Evolutionary conservation across 2,329 filamentous ascomycete species (phyloP).

Genomic region (Claviceps citrina): DNA sequence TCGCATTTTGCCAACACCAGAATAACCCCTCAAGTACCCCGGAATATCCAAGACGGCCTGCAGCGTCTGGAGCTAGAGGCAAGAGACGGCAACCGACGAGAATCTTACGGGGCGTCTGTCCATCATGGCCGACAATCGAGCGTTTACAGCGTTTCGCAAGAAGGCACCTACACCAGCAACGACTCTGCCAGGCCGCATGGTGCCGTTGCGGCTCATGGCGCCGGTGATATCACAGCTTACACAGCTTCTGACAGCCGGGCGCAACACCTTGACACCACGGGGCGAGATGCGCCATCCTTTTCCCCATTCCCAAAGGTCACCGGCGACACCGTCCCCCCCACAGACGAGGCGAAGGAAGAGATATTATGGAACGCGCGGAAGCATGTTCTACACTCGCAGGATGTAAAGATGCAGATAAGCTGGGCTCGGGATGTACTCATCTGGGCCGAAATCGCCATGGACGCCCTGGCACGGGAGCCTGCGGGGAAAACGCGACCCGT

Average conservation of each 20-base stretch:
- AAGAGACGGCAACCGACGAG: conserved; percentile 27
- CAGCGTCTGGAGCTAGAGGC: conserved; percentile 80
- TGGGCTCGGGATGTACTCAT: conserved; percentile 89
- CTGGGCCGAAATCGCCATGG: conserved; percentile 71
- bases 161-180: conserved; percentile 5
- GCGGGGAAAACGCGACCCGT: conserved; percentile 42
- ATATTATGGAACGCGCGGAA: conserved; percentile 73
- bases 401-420: conserved; percentile 88
- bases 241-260: conserved; percentile 23
- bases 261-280: conserved; percentile 26
- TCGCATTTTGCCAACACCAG: conserved; percentile 30
- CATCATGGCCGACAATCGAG: conserved; percentile 29
- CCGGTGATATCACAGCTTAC: conserved; percentile 23
- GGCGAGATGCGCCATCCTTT: conserved; percentile 55
- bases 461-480: conserved; percentile 55
- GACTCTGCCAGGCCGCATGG: conserved; percentile 1
- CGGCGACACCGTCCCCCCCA: conserved; percentile 79
- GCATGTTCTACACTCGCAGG: conserved; percentile 78
- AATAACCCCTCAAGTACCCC: conserved; percentile 87
- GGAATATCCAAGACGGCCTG: conserved; percentile 91
- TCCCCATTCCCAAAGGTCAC: conserved; percentile 81
- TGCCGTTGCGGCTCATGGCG: conserved; percentile 18
- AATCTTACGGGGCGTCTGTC: conserved; percentile 16
- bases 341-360: conserved; percentile 85
- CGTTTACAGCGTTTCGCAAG: conserved; percentile 24